These are phyloP conservation scores for Phytophthora hybrid DNA, from an alignment of 352 stramenopile genomes.

Conservation along the genomic window DNA sequence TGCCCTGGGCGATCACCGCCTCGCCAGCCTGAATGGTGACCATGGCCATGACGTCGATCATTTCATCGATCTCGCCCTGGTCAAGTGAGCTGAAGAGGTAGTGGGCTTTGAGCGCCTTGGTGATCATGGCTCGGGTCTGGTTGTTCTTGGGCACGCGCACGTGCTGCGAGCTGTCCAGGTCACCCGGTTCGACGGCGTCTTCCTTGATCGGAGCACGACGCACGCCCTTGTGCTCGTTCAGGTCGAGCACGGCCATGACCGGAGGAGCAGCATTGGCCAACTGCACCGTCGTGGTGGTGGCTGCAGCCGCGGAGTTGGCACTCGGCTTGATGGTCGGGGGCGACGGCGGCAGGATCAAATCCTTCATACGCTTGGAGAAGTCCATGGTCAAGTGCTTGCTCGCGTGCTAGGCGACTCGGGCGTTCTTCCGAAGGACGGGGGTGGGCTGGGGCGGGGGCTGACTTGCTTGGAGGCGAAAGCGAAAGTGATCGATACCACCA, in stretches of 20 bases:
- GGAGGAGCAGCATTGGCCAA: slow-evolving; percentile 31
- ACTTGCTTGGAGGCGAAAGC: slow-evolving; percentile 40
- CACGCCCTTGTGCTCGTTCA: slow-evolving; percentile 68
- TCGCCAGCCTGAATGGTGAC: slow-evolving; percentile 68
- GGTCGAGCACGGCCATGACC: slow-evolving; percentile 47
- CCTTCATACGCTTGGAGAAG: slow-evolving; percentile 80
- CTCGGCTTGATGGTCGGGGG: slow-evolving; percentile 63
- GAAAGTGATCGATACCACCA: slow-evolving; percentile 33
- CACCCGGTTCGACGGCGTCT: slow-evolving; percentile 71
- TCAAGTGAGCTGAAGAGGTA: slow-evolving; percentile 87
- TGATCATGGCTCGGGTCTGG: slow-evolving; percentile 79
- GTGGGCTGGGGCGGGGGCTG: neutral
- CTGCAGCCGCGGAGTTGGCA: slow-evolving; percentile 43
- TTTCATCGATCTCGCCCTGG: slow-evolving; percentile 78
- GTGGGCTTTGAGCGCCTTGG: slow-evolving; percentile 82
- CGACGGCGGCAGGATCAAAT: slow-evolving; percentile 65
- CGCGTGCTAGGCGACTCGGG: slow-evolving; percentile 22
- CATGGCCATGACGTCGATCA: slow-evolving; percentile 88
- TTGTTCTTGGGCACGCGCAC: slow-evolving; percentile 78
- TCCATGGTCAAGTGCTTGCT: slow-evolving; percentile 54
- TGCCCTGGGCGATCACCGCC: slow-evolving; percentile 86
- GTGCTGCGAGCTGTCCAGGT: slow-evolving; percentile 54
- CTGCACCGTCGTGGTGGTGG: slow-evolving; percentile 35
- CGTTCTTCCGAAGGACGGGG: neutral
- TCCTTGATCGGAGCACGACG: slow-evolving; percentile 85